Evolutionary conservation across 495 filamentous ascomycete genomes (phyloP).

Genomic region (Trichoderma orchidacearum): DNA sequence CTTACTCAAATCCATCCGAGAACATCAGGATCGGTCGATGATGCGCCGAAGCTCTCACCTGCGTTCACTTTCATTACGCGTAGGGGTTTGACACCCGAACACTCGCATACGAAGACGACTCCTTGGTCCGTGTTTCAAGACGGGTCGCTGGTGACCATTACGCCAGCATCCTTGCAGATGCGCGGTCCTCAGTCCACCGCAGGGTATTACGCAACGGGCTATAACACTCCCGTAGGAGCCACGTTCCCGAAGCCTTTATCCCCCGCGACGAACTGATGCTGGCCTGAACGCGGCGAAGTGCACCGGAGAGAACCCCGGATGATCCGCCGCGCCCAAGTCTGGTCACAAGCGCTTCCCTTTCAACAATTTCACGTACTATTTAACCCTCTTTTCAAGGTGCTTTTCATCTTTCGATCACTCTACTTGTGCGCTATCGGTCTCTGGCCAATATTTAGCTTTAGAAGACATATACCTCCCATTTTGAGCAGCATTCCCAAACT

Average conservation of each 20-base stretch:
- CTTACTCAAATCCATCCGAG: conserved; percentile 67
- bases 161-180: conserved; percentile 44
- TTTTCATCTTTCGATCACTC: conserved; percentile 62
- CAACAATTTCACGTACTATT: conserved; percentile 67
- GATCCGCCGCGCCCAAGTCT: conserved; percentile 42
- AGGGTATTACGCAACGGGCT: conserved; percentile 12
- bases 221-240: conserved; percentile 42
- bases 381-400: conserved; percentile 61
- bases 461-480: conserved; percentile 52
- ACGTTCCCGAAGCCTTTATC: conserved; percentile 47
- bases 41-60: conserved; percentile 38
- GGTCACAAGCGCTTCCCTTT: conserved; percentile 58
- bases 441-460: conserved; percentile 58
- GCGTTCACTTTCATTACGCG: conserved; percentile 59
- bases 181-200: conserved; percentile 21
- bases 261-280: conserved; percentile 46
- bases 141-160: conserved; percentile 48
- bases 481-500: conserved; percentile 51
- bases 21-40: conserved; percentile 63
- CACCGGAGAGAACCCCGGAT: conserved; percentile 41
- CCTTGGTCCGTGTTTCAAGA: conserved; percentile 66
- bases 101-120: conserved; percentile 59
- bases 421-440: conserved; percentile 66
- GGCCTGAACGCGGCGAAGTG: conserved; percentile 41
- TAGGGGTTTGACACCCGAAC: conserved; percentile 55